These are phyloP conservation scores for Fusarium sp. DNA, from an alignment of 2,329 filamentous ascomycete species.

Conservation along the genomic window DNA sequence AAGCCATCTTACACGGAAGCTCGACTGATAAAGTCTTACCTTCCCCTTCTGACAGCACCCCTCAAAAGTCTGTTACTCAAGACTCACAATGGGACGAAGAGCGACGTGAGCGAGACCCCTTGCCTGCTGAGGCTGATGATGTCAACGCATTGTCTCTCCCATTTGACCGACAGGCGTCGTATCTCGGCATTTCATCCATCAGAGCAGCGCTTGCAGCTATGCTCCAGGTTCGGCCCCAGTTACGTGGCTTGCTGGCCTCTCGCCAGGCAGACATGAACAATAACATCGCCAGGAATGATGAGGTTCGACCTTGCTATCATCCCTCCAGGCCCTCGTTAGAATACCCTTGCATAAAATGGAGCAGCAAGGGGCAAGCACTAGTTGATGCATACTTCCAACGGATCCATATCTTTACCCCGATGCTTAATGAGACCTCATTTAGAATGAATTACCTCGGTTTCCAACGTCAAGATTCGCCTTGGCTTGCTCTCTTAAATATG, in stretches of 20 bases:
- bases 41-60: not conserved
- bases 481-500: constrained; percentile 4
- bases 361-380: not conserved
- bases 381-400: constrained; percentile 2
- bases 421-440: constrained; percentile 4
- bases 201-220: constrained; percentile 6
- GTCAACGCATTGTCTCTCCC: constrained; percentile 7
- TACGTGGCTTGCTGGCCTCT: not conserved
- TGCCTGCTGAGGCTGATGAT: constrained; percentile 7
- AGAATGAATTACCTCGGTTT: not conserved
- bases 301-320: not conserved
- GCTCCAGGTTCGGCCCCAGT: not conserved
- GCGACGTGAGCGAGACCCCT: not conserved
- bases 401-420: not conserved
- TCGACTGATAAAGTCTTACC: not conserved
- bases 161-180: not conserved
- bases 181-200: constrained; percentile 5
- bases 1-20: not conserved
- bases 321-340: not conserved
- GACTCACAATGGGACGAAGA: constrained; percentile 1
- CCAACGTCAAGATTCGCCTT: not conserved
- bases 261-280: not conserved
- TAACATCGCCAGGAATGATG: not conserved
- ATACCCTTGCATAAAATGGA: not conserved
- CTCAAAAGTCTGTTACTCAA: not conserved